Base-by-base conservation (phyloP, 345 rosid species). In the Lagerstroemia speciosa region DNA sequence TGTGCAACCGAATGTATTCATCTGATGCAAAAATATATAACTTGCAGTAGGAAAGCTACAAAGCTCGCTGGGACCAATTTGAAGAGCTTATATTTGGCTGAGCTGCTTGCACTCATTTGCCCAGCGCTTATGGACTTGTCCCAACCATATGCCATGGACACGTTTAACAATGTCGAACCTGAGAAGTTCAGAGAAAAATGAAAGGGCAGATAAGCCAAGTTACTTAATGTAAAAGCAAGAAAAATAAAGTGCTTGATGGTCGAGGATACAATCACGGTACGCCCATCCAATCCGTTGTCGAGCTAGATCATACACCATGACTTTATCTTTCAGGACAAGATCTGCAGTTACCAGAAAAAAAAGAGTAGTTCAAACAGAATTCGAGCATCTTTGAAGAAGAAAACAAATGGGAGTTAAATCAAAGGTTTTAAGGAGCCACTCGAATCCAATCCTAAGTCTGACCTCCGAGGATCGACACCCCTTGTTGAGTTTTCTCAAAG, bases 401-500 rank as follows among this genome's bases (percentile, higher is more conserved):
- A 8, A 48, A 16, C 24, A 4, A 3, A 3, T 15, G 9, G n/a
- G 40, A 8, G 27, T 17, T 19, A 20, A 7, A 33, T 17, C 6
- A 26, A 2, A 7, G 45, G n/a, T 17, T 19, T 34, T 63, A 24
- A 37, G 9, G 9, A n/a, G 24, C 16, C 9, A 2, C 4, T 12
- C 3, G 0, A 10, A 38, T 38, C 31, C 48, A 32, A 15, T 24
- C 8, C 48, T 36, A 6, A 14, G 41, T 53, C 33, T 69, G 61
- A 91, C 98, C 98, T 87, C 98, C 98, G 76, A 93, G 82, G 64
- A 93, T 93, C n/a, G 87, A 77, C 50, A 86, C 78, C 68, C 79
- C 85, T 67, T 82, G 89, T 24, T 71, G 87, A 69, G 74, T 72
- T 75, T 74, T 86, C 74, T 75, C 74, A 67, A 93, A 87, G 48